Base-by-base conservation (phyloP, 768 basidiomycete genomes). In the Vararia minispora region DNA sequence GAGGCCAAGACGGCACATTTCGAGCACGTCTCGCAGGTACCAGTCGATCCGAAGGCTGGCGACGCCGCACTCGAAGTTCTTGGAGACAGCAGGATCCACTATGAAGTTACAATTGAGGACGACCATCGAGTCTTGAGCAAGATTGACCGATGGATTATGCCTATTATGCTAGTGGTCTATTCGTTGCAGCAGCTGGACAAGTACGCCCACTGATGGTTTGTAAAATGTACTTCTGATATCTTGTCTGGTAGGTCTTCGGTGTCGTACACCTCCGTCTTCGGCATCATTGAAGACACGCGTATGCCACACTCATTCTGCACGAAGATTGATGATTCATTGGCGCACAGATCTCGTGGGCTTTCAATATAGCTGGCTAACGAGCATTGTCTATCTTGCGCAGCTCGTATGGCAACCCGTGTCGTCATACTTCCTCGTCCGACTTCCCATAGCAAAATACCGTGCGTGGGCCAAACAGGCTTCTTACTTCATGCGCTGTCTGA, bases 221-320 rank as follows among this genome's bases (percentile, higher is more conserved):
- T 27, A 14, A 29, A n/a, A 44, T n/a, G n/a, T 16, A 17, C 10
- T 24, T 42, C 3, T 32, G 4, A 23, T 41, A 8, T 28, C 13
- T 22, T 26, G n/a, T 27, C 16, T 11, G 14, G 12, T 29, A 64
- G 62, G 42, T 66, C 66, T 2, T 65, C 67, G 2, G 48, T 72
- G 18, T 68, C 66, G 9, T 72, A 69, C 43, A 61, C 69, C 1
- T 65, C 68, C 5, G 65, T 69, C 6, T 71, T 68, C 44, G 59
- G 58, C 10, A 58, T 69, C 26, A 57, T 58, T 9, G 37, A 52
- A 11, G 57, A 62, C 30, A 58, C 65, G 6, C 50, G 60, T 61
- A 39, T 24, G 54, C 40, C 20, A 2, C 2, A 29, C 2, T 20
- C 36, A 14, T 9, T n/a, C 30, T 14, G 4, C 24, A 23, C 29